phyloP scores from a whole-genome alignment of 306 rosid genomes.

The Gastrolobium bilobum region DNA sequence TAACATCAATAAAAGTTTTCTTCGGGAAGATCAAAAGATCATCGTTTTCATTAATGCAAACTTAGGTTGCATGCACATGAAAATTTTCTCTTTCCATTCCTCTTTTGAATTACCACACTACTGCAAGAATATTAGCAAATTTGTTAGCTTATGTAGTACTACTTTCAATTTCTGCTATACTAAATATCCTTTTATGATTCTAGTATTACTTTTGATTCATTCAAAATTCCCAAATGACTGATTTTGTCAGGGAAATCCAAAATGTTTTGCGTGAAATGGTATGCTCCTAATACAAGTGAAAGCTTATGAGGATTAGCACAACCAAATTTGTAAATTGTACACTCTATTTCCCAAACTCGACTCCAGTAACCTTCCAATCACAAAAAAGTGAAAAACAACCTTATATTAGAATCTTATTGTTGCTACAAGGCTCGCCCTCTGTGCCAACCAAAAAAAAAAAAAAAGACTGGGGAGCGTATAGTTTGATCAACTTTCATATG shows the following conservation, averaged over 20 bases:
- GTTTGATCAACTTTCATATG: constrained; percentile 31
- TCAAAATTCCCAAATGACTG: constrained; percentile 2
- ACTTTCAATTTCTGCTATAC: background rate
- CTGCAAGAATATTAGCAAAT: background rate
- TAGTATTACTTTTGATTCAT: background rate
- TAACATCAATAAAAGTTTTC: constrained; percentile 30
- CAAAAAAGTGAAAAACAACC: too few relatives aligned
- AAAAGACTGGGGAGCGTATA: constrained; percentile 1
- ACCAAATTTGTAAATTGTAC: background rate
- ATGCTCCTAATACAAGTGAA: background rate
- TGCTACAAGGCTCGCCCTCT: too few relatives aligned
- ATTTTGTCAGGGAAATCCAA: background rate
- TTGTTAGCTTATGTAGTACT: background rate
- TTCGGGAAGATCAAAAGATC: constrained; percentile 40
- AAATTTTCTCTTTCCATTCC: constrained; percentile 3
- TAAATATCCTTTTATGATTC: background rate
- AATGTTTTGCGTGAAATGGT: background rate
- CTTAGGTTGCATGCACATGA: constrained; percentile 49
- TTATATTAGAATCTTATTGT: too few relatives aligned
- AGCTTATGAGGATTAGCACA: background rate
- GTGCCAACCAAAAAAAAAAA: background rate
- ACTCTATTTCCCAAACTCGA: too few relatives aligned
- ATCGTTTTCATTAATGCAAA: constrained; percentile 20
- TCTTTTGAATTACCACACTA: background rate
- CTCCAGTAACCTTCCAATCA: too few relatives aligned